Percentiles rank a stretch among this genome's conserved stretches.
Evolutionary conservation across 176 grass and related monocot genomes (phyloP).

Genomic region (Paspalum notatum): DNA sequence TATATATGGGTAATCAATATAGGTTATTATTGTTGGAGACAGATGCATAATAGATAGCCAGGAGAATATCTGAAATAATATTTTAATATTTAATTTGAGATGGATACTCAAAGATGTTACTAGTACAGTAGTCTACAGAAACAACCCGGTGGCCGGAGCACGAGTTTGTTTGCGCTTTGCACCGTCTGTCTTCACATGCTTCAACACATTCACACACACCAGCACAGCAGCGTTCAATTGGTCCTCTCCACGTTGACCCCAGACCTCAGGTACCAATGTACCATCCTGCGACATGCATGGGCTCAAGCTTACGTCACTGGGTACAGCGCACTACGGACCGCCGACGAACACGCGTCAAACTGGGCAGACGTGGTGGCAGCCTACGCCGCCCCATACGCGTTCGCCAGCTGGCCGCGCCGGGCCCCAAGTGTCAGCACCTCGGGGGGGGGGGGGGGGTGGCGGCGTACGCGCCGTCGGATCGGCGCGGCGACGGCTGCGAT

Average conservation of each 20-base stretch:
- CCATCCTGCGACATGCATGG: not conserved
- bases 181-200: slow-evolving; percentile 19
- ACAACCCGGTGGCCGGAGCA: not conserved
- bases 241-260: not conserved
- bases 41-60: too few relatives aligned
- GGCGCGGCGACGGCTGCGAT: not conserved
- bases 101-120: too few relatives aligned
- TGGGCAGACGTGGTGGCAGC: slow-evolving; percentile 11
- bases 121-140: too few relatives aligned
- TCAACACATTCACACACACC: not conserved
- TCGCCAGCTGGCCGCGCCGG: not conserved
- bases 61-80: too few relatives aligned
- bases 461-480: slow-evolving; percentile 10
- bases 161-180: not conserved
- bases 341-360: not conserved
- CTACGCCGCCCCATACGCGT: not conserved
- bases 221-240: not conserved
- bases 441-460: too few relatives aligned
- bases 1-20: too few relatives aligned
- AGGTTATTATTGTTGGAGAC: too few relatives aligned
- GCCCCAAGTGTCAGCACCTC: not conserved
- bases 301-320: slow-evolving; percentile 1
- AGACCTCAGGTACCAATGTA: not conserved
- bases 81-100: too few relatives aligned
- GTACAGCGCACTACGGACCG: not conserved